These are phyloP conservation scores for Cardamine resedifolia DNA, from an alignment of 345 rosid species.

Conservation along the genomic window DNA sequence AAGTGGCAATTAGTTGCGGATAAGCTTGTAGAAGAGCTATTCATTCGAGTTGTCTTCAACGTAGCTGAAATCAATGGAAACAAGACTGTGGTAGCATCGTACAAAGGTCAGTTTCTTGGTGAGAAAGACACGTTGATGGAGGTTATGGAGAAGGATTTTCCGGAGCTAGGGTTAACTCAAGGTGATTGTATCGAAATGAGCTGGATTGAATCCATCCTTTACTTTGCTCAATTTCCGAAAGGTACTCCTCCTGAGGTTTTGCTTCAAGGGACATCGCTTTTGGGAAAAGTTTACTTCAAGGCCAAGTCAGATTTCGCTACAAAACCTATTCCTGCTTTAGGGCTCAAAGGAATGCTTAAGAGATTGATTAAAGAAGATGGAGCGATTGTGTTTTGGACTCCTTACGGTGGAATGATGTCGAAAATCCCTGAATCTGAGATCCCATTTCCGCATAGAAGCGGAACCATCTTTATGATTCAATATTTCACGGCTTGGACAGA, in stretches of 20 bases:
- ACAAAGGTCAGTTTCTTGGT: constrained; percentile 49
- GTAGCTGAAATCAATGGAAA: constrained; percentile 20
- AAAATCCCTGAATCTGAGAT: constrained; percentile 44
- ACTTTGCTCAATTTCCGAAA: constrained; percentile 7
- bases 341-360: constrained; percentile 48
- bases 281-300: constrained; percentile 48
- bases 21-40: constrained; percentile 51
- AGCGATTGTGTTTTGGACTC: constrained; percentile 57
- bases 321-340: constrained; percentile 38
- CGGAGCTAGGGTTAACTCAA: constrained; percentile 51
- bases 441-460: constrained; percentile 64
- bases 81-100: constrained; percentile 40
- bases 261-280: constrained; percentile 51
- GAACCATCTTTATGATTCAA: constrained; percentile 49
- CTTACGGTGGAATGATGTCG: constrained; percentile 72
- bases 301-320: constrained; percentile 57
- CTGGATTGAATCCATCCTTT: constrained; percentile 60
- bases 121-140: constrained; percentile 35
- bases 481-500: constrained; percentile 45
- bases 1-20: constrained; percentile 56
- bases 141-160: constrained; percentile 49
- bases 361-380: constrained; percentile 46
- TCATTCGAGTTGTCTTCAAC: constrained; percentile 47
- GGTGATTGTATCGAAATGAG: constrained; percentile 53
- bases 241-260: constrained; percentile 39